A percentile compares a stretch with the other conserved stretches of the same genome.
These are phyloP conservation scores for Citrullus amarus DNA, from an alignment of 306 rosid species.

Conservation along the genomic window DNA sequence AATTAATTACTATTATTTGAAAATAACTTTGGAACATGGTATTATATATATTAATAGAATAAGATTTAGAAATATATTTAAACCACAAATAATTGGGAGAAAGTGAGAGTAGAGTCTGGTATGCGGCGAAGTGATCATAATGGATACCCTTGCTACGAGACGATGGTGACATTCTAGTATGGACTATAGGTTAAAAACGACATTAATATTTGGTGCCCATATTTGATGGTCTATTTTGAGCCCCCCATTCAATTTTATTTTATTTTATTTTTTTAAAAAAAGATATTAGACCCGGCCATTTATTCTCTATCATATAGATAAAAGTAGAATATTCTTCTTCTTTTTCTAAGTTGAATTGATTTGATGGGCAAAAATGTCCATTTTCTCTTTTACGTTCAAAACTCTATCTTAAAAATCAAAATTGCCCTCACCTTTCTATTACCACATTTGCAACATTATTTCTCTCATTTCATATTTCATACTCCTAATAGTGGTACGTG, in stretches of 20 bases:
- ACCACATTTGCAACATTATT: not conserved
- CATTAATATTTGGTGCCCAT: conserved; percentile 4
- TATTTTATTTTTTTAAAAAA: no score
- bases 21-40: no score
- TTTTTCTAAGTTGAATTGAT: not conserved
- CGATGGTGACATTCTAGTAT: conserved; percentile 8
- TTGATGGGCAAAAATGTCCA: not conserved
- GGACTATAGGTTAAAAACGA: not conserved
- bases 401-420: not conserved
- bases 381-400: not conserved
- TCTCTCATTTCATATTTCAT: not conserved
- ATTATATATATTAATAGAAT: no score
- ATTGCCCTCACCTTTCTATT: not conserved
- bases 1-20: no score
- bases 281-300: not conserved
- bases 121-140: not conserved
- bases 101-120: not conserved
- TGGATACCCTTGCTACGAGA: not conserved
- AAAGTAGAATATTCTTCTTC: conserved; percentile 4
- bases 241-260: not conserved
- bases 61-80: not conserved
- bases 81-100: not conserved
- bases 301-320: not conserved
- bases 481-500: not conserved
- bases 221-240: conserved; percentile 5